Evolutionary conservation across 2,329 filamentous ascomycete genomes (phyloP).

Genomic region (Cordyceps pruinosa): DNA sequence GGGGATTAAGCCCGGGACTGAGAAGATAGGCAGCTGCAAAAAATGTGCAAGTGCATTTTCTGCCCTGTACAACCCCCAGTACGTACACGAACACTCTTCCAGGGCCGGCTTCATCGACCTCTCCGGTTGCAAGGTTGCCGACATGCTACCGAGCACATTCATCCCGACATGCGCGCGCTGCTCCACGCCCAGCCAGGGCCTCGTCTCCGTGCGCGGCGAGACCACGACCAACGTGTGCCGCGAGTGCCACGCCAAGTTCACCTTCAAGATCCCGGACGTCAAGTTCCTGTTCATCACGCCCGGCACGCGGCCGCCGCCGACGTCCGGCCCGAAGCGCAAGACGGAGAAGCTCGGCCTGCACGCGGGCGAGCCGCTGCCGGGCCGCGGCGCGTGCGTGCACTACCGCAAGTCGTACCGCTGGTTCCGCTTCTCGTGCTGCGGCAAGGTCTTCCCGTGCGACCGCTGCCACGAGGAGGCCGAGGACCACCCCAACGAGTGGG

Average conservation of each 20-base stretch:
- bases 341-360: constrained; percentile 50
- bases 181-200: constrained; percentile 61
- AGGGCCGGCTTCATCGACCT: constrained; percentile 74
- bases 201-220: constrained; percentile 68
- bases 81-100: constrained; percentile 67
- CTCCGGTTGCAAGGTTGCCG: constrained; percentile 64
- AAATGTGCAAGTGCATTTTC: constrained; percentile 50
- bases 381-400: constrained; percentile 48
- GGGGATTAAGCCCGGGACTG: constrained; percentile 50
- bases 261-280: constrained; percentile 69
- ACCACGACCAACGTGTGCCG: constrained; percentile 68
- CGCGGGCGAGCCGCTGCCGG: constrained; percentile 49
- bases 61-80: constrained; percentile 55
- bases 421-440: constrained; percentile 60
- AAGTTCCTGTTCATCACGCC: constrained; percentile 68
- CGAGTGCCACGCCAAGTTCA: constrained; percentile 73
- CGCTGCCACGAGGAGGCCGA: constrained; percentile 67
- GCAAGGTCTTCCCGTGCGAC: constrained; percentile 53
- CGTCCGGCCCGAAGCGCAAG: constrained; percentile 36
- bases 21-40: constrained; percentile 48
- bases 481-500: constrained; percentile 73
- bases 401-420: constrained; percentile 54
- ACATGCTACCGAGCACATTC: constrained; percentile 75
- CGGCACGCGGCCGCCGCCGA: constrained; percentile 36
- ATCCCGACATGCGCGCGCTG: constrained; percentile 71